Conservation (phyloP, 805 yeast species). For the Metschnikowia borealis region DNA sequence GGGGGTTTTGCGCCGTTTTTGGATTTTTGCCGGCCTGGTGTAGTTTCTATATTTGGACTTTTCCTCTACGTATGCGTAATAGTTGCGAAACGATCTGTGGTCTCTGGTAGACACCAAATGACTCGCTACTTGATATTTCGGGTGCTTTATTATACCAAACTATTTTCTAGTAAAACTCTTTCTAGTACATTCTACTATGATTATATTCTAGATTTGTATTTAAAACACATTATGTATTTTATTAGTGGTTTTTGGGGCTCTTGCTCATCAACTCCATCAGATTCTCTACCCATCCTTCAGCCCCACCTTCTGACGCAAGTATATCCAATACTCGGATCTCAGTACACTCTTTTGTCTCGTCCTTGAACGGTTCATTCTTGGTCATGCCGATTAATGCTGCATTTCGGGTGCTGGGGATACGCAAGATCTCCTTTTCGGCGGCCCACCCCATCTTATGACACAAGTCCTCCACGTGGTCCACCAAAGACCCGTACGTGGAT, state of each 20-base stretch:
- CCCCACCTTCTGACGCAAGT: slow-evolving; percentile 77
- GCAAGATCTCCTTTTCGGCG: slow-evolving; percentile 76
- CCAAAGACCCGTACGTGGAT: slow-evolving; percentile 81
- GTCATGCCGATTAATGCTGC: slow-evolving; percentile 78
- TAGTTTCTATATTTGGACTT: background rate
- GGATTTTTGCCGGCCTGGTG: background rate
- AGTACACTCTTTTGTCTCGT: slow-evolving; percentile 28
- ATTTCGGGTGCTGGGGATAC: slow-evolving; percentile 93
- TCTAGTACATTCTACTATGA: background rate
- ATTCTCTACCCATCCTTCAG: slow-evolving; percentile 85
- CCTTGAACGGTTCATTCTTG: slow-evolving; percentile 20
- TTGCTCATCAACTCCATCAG: slow-evolving; percentile 66
- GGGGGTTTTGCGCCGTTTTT: too few relatives aligned
- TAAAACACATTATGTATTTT: background rate
- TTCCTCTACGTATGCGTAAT: background rate
- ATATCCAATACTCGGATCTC: slow-evolving; percentile 52
- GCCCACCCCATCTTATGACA: slow-evolving; percentile 76
- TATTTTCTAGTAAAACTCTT: background rate
- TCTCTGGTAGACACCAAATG: too few relatives aligned
- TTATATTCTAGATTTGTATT: background rate
- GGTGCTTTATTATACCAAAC: too few relatives aligned
- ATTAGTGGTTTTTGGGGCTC: slow-evolving; percentile 67
- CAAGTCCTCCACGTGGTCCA: slow-evolving; percentile 75
- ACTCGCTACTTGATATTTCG: too few relatives aligned
- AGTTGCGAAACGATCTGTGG: background rate